phyloP scores from a whole-genome alignment of 2,329 filamentous ascomycete genomes.

The Fusarium poae region DNA sequence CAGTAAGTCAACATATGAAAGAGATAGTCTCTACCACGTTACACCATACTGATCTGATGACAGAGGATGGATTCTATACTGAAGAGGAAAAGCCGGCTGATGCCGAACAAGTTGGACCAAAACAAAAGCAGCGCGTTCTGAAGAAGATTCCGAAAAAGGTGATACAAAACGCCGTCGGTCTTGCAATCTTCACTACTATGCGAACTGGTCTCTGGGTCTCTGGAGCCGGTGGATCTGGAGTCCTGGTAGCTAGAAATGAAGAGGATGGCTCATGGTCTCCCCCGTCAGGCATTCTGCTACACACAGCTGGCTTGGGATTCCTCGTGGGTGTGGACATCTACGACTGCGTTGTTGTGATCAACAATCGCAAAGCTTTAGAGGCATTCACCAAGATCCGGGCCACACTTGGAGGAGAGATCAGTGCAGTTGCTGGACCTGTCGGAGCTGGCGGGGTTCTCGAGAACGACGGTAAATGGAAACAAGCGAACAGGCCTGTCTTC shows the following conservation, averaged over 20 bases:
- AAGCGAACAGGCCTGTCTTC: slow-evolving; percentile 67
- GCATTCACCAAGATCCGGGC: slow-evolving; percentile 81
- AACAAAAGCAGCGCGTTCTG: slow-evolving; percentile 60
- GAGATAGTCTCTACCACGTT: accelerated
- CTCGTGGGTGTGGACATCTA: slow-evolving; percentile 87
- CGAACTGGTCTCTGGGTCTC: slow-evolving; percentile 75
- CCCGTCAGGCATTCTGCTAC: slow-evolving; percentile 83
- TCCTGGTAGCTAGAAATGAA: slow-evolving; percentile 70
- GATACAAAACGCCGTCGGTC: slow-evolving; percentile 73
- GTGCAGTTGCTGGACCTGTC: slow-evolving; percentile 76
- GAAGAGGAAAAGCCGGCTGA: slow-evolving; percentile 49
- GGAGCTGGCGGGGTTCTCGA: slow-evolving; percentile 81
- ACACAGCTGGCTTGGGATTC: slow-evolving; percentile 83
- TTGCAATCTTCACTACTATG: slow-evolving; percentile 79
- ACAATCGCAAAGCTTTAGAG: slow-evolving; percentile 78
- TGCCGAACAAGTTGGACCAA: slow-evolving; percentile 51
- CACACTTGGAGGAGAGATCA: slow-evolving; percentile 82
- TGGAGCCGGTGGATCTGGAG: slow-evolving; percentile 74
- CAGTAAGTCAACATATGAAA: slow-evolving; percentile 64
- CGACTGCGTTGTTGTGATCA: slow-evolving; percentile 88
- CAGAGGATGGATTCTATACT: slow-evolving; percentile 67
- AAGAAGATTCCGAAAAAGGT: slow-evolving; percentile 69
- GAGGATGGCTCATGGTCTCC: slow-evolving; percentile 79
- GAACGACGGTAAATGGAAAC: slow-evolving; percentile 59
- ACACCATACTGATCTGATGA: neutral